These are phyloP conservation scores for Leishmania aethiopica DNA, from an alignment of 208 protist genomes.

Conservation along the genomic window DNA sequence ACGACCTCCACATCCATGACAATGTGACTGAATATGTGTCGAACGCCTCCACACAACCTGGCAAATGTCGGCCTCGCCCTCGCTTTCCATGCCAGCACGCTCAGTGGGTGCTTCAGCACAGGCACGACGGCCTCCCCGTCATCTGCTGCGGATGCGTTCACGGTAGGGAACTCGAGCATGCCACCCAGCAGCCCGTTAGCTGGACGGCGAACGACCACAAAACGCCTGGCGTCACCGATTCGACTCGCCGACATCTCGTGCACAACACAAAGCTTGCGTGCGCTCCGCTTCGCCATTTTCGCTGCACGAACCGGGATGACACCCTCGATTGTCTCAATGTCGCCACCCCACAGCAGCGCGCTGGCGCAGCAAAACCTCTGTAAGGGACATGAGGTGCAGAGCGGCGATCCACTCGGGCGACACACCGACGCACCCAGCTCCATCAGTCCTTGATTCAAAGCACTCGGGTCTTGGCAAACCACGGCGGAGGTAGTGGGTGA, in stretches of 20 bases:
- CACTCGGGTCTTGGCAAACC: constrained; percentile 47
- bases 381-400: constrained; percentile 80
- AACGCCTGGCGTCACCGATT: constrained; percentile 28
- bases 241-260: constrained; percentile 44
- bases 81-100: background rate
- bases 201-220: constrained; percentile 66
- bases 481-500: constrained; percentile 14
- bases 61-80: background rate
- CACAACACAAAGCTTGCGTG: constrained; percentile 73
- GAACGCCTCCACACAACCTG: constrained; percentile 37
- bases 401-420: constrained; percentile 63
- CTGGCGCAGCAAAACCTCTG: constrained; percentile 55
- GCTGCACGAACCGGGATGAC: constrained; percentile 72
- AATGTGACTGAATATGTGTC: constrained; percentile 89
- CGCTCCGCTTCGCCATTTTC: constrained; percentile 43
- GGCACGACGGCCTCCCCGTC: constrained; percentile 2
- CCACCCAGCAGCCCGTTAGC: constrained; percentile 69
- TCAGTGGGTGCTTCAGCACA: constrained; percentile 15
- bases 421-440: constrained; percentile 92
- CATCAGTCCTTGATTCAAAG: constrained; percentile 94
- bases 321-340: constrained; percentile 74
- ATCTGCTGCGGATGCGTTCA: constrained; percentile 9
- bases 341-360: constrained; percentile 32
- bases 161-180: constrained; percentile 83
- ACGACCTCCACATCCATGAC: constrained; percentile 72